Evolutionary conservation across 2,329 filamentous ascomycete genomes (phyloP).

Genomic region (Nannizziopsis arthrosporioides): DNA sequence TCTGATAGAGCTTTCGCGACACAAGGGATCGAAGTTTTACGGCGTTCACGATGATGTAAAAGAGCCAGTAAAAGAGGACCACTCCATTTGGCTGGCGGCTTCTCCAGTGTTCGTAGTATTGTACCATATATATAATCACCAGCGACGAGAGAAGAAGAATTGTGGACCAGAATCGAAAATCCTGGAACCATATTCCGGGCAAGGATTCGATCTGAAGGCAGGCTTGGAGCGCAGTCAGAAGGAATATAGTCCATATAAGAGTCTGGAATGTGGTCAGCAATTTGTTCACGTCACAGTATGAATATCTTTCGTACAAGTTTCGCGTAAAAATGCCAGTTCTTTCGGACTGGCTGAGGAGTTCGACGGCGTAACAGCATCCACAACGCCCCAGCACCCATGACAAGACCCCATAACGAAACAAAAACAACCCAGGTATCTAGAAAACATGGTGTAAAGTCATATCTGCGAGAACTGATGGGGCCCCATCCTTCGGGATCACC

Average conservation of each 20-base stretch:
- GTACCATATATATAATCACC: conserved; percentile 61
- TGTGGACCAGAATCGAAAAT: conserved; percentile 80
- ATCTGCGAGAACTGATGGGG: conserved; percentile 71
- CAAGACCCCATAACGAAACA: conserved; percentile 66
- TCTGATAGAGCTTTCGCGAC: conserved; percentile 59
- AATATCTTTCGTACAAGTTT: conserved; percentile 59
- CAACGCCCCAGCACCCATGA: conserved; percentile 64
- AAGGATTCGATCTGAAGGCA: conserved; percentile 62
- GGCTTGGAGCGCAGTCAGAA: conserved; percentile 59
- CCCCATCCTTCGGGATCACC: conserved; percentile 91
- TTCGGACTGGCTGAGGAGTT: conserved; percentile 54
- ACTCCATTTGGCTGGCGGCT: conserved; percentile 77
- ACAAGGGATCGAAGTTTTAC: conserved; percentile 81
- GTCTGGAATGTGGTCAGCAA: conserved; percentile 28
- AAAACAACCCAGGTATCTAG: conserved; percentile 77
- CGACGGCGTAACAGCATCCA: conserved; percentile 67
- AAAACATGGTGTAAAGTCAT: conserved; percentile 96
- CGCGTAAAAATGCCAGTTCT: conserved; percentile 84
- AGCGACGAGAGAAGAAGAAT: conserved; percentile 60
- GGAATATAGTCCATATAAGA: conserved; percentile 57
- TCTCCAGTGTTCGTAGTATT: conserved; percentile 77
- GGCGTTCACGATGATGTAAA: conserved; percentile 64
- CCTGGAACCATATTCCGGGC: conserved; percentile 58
- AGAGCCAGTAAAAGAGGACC: conserved; percentile 83
- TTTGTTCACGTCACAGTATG: background rate